Percentiles rank a stretch among this genome's conserved stretches.
These are phyloP conservation scores for Hanseniaspora singularis DNA, from an alignment of 805 yeast species.

Conservation along the genomic window DNA sequence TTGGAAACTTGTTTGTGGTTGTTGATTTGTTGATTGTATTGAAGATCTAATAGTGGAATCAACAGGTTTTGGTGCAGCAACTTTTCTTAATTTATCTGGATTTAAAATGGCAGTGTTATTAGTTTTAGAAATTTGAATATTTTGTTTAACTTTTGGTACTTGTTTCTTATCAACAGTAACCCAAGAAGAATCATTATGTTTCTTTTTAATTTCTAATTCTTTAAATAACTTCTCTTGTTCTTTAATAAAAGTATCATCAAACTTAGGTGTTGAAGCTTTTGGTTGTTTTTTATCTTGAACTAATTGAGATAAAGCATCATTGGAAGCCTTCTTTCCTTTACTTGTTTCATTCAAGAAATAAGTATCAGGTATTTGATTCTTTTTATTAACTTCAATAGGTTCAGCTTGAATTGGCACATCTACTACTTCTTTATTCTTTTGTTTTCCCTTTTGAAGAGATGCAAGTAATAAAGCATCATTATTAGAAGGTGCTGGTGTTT, in stretches of 20 bases:
- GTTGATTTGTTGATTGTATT: background rate
- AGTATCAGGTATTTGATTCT: background rate
- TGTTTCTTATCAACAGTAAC: conserved; percentile 16
- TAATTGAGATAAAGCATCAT: background rate
- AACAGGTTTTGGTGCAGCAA: conserved; percentile 19
- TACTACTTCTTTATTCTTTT: background rate
- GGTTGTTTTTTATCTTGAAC: background rate
- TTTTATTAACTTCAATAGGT: background rate
- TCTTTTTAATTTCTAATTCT: conserved; percentile 1
- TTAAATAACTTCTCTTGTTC: conserved; percentile 5
- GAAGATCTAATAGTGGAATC: no score
- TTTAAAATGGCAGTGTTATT: conserved; percentile 22
- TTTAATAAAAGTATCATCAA: conserved; percentile 3
- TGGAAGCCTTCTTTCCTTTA: background rate
- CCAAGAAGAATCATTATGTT: conserved; percentile 6
- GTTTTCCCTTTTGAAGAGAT: background rate
- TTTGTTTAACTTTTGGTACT: conserved; percentile 22
- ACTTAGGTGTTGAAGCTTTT: background rate
- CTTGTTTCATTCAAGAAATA: background rate
- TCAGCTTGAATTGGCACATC: background rate
- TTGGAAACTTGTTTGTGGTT: background rate
- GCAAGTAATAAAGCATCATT: background rate
- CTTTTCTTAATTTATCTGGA: conserved; percentile 30
- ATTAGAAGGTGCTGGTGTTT: no score
- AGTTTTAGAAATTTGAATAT: conserved; percentile 20